Conservation (phyloP, 208 protist species). For the Crithidia expoeki region DNA sequence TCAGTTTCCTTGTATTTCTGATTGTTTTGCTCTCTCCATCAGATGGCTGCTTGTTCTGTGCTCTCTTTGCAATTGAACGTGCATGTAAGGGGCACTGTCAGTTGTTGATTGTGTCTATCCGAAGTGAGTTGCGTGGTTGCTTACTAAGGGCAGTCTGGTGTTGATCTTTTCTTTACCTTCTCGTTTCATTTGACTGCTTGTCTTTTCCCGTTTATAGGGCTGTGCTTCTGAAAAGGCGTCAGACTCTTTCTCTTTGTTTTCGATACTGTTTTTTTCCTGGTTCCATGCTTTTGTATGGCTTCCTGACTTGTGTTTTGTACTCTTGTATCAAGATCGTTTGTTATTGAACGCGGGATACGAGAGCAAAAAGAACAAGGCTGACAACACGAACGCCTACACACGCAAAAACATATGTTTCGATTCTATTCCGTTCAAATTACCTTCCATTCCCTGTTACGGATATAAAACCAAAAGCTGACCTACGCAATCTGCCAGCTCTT, state of each 20-base stretch:
- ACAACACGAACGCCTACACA: too few relatives aligned
- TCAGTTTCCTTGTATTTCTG: conserved; percentile 13
- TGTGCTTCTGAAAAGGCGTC: background rate
- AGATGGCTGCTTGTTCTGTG: background rate
- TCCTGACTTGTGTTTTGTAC: too few relatives aligned
- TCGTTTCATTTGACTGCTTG: conserved; percentile 7
- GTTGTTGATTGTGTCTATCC: background rate
- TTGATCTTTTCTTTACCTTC: conserved; percentile 10
- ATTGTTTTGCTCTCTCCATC: background rate
- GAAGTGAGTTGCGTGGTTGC: background rate
- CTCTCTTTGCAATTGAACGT: background rate
- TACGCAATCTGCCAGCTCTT: background rate
- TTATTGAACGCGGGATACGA: too few relatives aligned
- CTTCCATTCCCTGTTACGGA: conserved; percentile 2
- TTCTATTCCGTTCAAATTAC: background rate
- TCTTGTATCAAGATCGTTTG: too few relatives aligned
- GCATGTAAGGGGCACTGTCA: background rate
- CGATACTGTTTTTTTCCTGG: background rate
- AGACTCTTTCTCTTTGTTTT: background rate
- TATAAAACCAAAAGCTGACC: background rate
- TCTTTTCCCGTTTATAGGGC: background rate
- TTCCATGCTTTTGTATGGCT: too few relatives aligned
- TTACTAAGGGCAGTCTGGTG: background rate
- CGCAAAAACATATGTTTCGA: background rate
- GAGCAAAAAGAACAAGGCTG: conserved; percentile 10